A percentile compares a stretch with the other conserved stretches of the same genome.
These are phyloP conservation scores for Creolimax fragrantissima DNA, from an alignment of 78 protist genomes.

Conservation along the genomic window DNA sequence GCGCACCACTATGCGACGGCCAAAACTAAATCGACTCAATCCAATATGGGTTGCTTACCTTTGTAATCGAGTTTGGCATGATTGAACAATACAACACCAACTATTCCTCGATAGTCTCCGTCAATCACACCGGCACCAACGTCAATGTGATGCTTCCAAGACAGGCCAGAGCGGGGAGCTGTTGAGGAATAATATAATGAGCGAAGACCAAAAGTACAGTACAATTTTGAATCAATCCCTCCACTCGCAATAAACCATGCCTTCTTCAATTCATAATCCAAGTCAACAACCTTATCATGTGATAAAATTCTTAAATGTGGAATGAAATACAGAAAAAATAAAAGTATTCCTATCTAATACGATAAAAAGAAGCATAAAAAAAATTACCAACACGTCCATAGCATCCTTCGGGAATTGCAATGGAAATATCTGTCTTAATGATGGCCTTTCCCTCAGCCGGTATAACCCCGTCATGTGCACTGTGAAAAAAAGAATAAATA, in stretches of 20 bases:
- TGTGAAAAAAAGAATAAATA: neutral
- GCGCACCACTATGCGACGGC: neutral
- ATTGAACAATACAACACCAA: slow-evolving; percentile 77
- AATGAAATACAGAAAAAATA: too few relatives aligned
- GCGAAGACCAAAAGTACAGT: neutral
- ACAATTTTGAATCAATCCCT: neutral
- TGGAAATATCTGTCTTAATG: slow-evolving; percentile 58
- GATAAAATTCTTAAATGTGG: too few relatives aligned
- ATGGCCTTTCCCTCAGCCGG: slow-evolving; percentile 65
- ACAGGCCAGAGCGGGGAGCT: slow-evolving; percentile 75
- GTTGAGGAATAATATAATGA: neutral
- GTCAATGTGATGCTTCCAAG: slow-evolving; percentile 68
- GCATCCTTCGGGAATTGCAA: slow-evolving; percentile 49
- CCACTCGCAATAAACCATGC: neutral
- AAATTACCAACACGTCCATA: slow-evolving; percentile 61
- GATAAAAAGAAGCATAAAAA: neutral
- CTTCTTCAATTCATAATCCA: neutral
- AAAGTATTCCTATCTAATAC: too few relatives aligned
- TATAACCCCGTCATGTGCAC: slow-evolving; percentile 46
- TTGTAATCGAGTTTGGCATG: slow-evolving; percentile 36
- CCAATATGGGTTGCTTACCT: neutral
- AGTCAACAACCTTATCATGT: too few relatives aligned
- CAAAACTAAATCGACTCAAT: neutral
- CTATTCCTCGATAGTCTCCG: slow-evolving; percentile 65
- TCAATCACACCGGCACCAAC: slow-evolving; percentile 70